Evolutionary conservation across 805 yeast species (phyloP).

Genomic region (Teunomyces stri): DNA sequence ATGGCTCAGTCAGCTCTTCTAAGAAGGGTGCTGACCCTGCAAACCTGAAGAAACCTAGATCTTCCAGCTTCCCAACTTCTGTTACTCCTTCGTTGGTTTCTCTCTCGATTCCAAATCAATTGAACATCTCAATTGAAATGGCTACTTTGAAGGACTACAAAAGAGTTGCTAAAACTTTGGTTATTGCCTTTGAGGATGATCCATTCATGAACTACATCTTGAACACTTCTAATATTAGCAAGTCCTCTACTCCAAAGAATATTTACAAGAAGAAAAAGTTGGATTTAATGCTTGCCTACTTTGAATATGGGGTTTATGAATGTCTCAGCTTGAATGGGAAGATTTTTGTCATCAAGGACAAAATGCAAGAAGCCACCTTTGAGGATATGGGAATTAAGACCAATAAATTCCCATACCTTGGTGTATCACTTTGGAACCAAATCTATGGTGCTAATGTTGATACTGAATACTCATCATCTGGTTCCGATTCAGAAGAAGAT

Average conservation of each 20-base stretch:
- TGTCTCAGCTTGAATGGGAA: conserved; percentile 49
- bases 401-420: conserved; percentile 44
- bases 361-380: conserved; percentile 38
- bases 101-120: conserved; percentile 12
- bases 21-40: neutral
- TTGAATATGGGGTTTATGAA: conserved; percentile 53
- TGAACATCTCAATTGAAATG: conserved; percentile 13
- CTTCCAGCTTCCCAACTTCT: conserved; percentile 5
- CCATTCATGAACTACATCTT: conserved; percentile 50
- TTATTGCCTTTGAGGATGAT: conserved; percentile 53
- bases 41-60: neutral
- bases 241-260: conserved; percentile 29
- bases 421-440: conserved; percentile 49
- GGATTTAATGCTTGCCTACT: conserved; percentile 47
- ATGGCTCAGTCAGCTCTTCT: conserved; percentile 1
- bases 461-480: conserved; percentile 10
- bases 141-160: conserved; percentile 46
- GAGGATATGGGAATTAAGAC: conserved; percentile 23
- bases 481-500: conserved; percentile 17
- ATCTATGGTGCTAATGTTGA: conserved; percentile 14
- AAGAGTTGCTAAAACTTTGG: conserved; percentile 53
- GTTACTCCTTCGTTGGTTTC: conserved; percentile 5
- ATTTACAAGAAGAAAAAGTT: conserved; percentile 32
- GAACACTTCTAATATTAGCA: conserved; percentile 28
- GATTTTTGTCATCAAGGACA: conserved; percentile 49